Base-by-base conservation (phyloP, 73 alveolate genomes). In the Paramecium bursaria region DNA sequence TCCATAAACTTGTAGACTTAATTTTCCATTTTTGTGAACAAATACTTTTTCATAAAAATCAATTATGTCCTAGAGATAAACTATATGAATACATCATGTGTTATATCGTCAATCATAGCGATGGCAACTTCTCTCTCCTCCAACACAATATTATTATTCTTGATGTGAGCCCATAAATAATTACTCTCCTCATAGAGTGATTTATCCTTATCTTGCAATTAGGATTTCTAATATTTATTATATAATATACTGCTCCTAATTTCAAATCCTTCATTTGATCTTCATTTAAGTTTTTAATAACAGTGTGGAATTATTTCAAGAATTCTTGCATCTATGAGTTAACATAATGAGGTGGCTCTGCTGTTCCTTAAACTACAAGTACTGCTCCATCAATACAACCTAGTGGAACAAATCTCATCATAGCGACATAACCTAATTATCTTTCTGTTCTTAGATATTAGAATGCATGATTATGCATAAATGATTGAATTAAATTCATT, bases 311-410 rank as follows among this genome's bases (percentile, higher is more conserved):
- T 42, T 67, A 21, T 27, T 67, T 35, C 10, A 67, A 1, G 44
- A 67, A 67, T 3, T 67, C 82, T 35, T 67, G 60, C 7, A 67
- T 67, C 33, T 67, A 47, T 31, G 17, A 33, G 27, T 67, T 67
- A 17, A 67, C 82, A 67, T 21, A 22, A 42, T 39, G 44, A 3
- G 82, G 82, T 35, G 44, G 22, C 44, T 67, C 15, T 1, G 82
- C 82, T 14, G 82, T 67, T 6, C 82, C 82, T 42, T 67, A 67
- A 14, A 67, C 82, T 2, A 42, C 27, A 1, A 67, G 33, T 35
- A 57, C 82, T 11, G 82, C 82, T 21, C 82, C 82, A 67, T 67
- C 82, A 1, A 67, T 42, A 42, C 82, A 67, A 1, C 82, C 82
- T 0, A 67, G 19, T 10, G 82, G 82, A 19, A 39, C 21, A 21